Evolutionary conservation across 2,329 filamentous ascomycete genomes (phyloP).

Genomic region (Penicillium digitatum): DNA sequence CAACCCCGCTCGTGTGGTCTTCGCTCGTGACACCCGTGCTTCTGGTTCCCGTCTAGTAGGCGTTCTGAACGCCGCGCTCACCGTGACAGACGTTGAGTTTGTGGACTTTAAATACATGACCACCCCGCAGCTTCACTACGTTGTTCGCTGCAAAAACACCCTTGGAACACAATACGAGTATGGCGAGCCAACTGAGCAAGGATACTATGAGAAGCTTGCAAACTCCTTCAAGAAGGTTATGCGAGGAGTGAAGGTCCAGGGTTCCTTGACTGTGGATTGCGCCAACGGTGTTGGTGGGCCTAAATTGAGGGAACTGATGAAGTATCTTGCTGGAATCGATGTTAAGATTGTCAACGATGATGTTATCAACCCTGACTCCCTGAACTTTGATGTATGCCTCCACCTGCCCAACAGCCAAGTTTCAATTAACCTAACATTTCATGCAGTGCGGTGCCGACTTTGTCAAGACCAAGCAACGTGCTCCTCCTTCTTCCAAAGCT

Average conservation of each 20-base stretch:
- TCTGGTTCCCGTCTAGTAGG: conserved; percentile 80
- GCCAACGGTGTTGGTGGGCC: conserved; percentile 95
- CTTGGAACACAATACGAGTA: conserved; percentile 82
- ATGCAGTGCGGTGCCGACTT: conserved; percentile 84
- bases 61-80: conserved; percentile 74
- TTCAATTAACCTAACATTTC: conserved; percentile 16
- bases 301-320: conserved; percentile 81
- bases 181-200: conserved; percentile 80
- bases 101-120: conserved; percentile 88
- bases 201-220: conserved; percentile 91
- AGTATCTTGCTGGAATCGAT: conserved; percentile 71
- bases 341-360: conserved; percentile 91
- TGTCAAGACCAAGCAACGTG: conserved; percentile 94
- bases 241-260: conserved; percentile 68
- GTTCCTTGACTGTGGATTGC: conserved; percentile 80
- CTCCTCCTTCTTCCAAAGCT: conserved; percentile 77
- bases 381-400: conserved; percentile 75
- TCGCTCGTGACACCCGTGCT: conserved; percentile 86
- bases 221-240: conserved; percentile 81
- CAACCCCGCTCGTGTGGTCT: conserved; percentile 73
- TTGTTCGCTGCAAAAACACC: conserved; percentile 92
- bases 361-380: conserved; percentile 78
- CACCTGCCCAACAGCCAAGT: neutral
- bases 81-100: conserved; percentile 68
- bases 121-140: conserved; percentile 96